A percentile compares a stretch with the other conserved stretches of the same genome.
Conservation (phyloP, 352 stramenopile species). For the Phytophthora pinifolia region DNA sequence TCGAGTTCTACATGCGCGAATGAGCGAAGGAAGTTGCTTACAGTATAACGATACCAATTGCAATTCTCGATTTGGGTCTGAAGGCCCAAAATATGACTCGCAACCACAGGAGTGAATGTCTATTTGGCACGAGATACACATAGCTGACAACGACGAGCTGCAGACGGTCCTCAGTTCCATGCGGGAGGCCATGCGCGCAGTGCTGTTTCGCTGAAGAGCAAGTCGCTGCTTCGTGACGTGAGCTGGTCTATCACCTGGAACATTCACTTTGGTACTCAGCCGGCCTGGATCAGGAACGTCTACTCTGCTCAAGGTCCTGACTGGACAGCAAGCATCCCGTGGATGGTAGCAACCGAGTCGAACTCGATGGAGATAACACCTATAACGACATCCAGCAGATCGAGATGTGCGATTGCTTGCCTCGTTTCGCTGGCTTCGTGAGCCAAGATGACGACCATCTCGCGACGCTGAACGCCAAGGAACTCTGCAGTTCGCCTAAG, state of each 20-base stretch:
- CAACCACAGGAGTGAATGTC: neutral
- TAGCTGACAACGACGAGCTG: constrained; percentile 17
- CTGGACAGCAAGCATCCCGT: constrained; percentile 32
- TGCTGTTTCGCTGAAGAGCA: constrained; percentile 15
- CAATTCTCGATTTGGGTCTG: too few relatives aligned
- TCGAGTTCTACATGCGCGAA: constrained; percentile 78
- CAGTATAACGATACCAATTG: too few relatives aligned
- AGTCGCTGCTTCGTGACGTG: constrained; percentile 30
- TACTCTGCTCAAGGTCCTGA: constrained; percentile 37
- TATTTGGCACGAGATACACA: neutral
- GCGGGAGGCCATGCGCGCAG: neutral
- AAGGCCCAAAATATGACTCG: neutral
- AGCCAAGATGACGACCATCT: constrained; percentile 70
- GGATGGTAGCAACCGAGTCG: constrained; percentile 18
- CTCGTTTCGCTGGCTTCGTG: constrained; percentile 28
- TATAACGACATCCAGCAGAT: constrained; percentile 25
- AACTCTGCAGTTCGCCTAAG: constrained; percentile 91
- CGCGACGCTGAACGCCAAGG: constrained; percentile 83
- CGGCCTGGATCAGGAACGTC: constrained; percentile 44
- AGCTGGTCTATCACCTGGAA: constrained; percentile 27
- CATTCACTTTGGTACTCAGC: constrained; percentile 24
- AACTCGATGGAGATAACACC: constrained; percentile 22
- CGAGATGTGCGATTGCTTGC: constrained; percentile 8
- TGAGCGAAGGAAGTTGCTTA: too few relatives aligned
- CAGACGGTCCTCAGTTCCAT: constrained; percentile 34